Evolutionary conservation across 1,284 basidiomycete species (phyloP).

Genomic region (Pseudozyma hubeiensis): DNA sequence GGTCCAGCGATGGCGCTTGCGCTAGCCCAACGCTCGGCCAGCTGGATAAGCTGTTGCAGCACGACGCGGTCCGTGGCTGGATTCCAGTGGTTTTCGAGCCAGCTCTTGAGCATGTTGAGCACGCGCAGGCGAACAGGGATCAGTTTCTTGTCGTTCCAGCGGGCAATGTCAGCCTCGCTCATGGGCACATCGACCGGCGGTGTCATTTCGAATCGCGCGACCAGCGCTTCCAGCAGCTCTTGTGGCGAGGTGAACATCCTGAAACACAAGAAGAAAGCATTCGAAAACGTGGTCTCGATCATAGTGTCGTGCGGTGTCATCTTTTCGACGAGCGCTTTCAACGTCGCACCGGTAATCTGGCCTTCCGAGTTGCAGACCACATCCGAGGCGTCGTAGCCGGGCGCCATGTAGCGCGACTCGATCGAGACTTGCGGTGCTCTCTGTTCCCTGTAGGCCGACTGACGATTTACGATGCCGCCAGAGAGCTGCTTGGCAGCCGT

Average conservation of each 20-base stretch:
- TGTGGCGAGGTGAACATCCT: slow-evolving; percentile 86
- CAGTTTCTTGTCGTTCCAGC: slow-evolving; percentile 87
- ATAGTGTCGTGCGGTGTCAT: slow-evolving; percentile 94
- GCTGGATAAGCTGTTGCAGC: slow-evolving; percentile 75
- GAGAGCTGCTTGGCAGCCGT: slow-evolving; percentile 38
- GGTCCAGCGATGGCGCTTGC: slow-evolving; percentile 75
- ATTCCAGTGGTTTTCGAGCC: slow-evolving; percentile 92
- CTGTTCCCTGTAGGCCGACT: slow-evolving; percentile 41
- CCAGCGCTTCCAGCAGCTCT: slow-evolving; percentile 81
- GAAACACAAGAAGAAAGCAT: slow-evolving; percentile 95
- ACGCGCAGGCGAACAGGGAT: slow-evolving; percentile 88
- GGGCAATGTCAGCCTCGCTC: slow-evolving; percentile 74
- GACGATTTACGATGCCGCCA: slow-evolving; percentile 31
- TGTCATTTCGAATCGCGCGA: slow-evolving; percentile 82
- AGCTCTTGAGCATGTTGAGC: slow-evolving; percentile 89
- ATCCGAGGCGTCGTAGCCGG: slow-evolving; percentile 75
- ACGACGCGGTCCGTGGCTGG: slow-evolving; percentile 70
- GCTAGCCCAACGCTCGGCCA: slow-evolving; percentile 73
- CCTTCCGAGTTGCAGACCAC: slow-evolving; percentile 91
- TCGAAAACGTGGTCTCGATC: slow-evolving; percentile 81
- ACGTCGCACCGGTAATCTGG: slow-evolving; percentile 87
- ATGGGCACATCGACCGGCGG: slow-evolving; percentile 70
- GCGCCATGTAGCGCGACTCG: slow-evolving; percentile 48
- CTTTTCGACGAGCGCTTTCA: slow-evolving; percentile 88
- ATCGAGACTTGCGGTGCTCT: slow-evolving; percentile 27